phyloP scores from a whole-genome alignment of 495 filamentous ascomycete genomes.

The Xylaria venustula region DNA sequence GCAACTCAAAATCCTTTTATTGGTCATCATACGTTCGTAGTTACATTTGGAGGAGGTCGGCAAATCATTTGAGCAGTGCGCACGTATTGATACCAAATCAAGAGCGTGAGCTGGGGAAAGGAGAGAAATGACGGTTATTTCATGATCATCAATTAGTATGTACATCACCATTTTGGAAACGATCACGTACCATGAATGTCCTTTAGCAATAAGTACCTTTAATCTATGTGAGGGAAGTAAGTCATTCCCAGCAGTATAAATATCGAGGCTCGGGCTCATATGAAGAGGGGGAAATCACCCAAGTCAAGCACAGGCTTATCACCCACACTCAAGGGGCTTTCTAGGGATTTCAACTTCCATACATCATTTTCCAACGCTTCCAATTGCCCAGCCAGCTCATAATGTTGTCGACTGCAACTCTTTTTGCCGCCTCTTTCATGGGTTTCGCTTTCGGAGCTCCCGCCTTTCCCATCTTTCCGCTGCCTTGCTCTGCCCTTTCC shows the following conservation, averaged over 20 bases:
- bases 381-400: background rate
- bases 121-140: background rate
- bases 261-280: background rate
- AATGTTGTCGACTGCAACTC: background rate
- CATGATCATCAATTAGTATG: background rate
- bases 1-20: background rate
- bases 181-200: background rate
- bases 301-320: background rate
- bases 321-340: background rate
- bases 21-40: background rate
- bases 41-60: background rate
- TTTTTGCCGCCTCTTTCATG: background rate
- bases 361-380: background rate
- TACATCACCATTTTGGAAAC: background rate
- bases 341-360: background rate
- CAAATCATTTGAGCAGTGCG: background rate
- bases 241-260: background rate
- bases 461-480: background rate
- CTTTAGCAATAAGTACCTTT: background rate
- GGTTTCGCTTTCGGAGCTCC: background rate
- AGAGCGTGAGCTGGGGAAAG: background rate
- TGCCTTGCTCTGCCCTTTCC: constrained; percentile 3
- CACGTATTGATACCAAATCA: background rate
- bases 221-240: background rate
- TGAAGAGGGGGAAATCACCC: background rate